phyloP scores from a whole-genome alignment of 352 stramenopile genomes.

The Globisporangium perplexum region DNA sequence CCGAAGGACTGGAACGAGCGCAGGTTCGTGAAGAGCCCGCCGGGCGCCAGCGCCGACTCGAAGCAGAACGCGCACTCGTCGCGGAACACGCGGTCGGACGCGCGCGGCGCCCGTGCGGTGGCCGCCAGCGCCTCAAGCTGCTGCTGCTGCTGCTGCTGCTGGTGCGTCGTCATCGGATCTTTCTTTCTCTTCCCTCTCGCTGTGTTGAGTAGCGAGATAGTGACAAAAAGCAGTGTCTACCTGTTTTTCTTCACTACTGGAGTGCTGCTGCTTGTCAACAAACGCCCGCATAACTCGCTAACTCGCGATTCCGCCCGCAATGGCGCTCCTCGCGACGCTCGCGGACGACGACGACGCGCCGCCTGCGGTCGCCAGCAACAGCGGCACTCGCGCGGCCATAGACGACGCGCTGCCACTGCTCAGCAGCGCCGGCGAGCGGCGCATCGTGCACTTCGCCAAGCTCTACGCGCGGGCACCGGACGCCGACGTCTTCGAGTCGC shows the following conservation, averaged over 20 bases:
- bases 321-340: background rate
- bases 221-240: background rate
- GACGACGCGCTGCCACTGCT: conserved; percentile 8
- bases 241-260: background rate
- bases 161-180: background rate
- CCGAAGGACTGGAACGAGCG: conserved; percentile 91
- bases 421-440: conserved; percentile 3
- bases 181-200: too few relatives aligned
- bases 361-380: background rate
- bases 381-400: background rate
- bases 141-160: background rate
- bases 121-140: conserved; percentile 22
- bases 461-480: conserved; percentile 64
- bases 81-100: conserved; percentile 88
- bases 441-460: conserved; percentile 49
- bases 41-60: conserved; percentile 72
- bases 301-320: background rate
- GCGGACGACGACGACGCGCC: background rate
- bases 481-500: conserved; percentile 41
- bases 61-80: conserved; percentile 98
- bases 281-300: background rate
- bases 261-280: background rate
- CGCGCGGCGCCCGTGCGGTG: conserved; percentile 41
- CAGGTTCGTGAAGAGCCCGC: conserved; percentile 91
- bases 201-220: too few relatives aligned